Evolutionary conservation across 176 grass and related monocot genomes (phyloP).

Genomic region (Urochloa ruziziensis): DNA sequence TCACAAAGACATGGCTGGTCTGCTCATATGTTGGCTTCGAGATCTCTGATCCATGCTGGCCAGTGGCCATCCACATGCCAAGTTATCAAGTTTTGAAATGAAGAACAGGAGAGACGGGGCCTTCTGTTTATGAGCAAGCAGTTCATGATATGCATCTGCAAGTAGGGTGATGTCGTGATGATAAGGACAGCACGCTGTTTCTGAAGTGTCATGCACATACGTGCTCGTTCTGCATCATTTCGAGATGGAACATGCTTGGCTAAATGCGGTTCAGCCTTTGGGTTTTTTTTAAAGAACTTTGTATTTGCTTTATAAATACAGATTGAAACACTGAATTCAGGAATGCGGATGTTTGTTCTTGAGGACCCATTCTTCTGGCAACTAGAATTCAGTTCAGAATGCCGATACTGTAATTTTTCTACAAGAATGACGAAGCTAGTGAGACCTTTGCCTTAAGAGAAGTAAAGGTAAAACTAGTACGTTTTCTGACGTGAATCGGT

Average conservation of each 20-base stretch:
- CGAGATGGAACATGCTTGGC: background rate
- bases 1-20: slow-evolving; percentile 14
- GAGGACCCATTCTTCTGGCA: background rate
- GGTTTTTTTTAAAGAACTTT: background rate
- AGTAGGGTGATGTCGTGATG: background rate
- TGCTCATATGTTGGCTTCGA: background rate
- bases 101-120: background rate
- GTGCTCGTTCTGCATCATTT: background rate
- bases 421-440: background rate
- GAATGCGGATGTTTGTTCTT: background rate
- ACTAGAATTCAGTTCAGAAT: background rate
- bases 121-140: background rate
- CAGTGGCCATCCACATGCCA: background rate
- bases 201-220: background rate
- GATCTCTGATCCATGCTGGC: background rate
- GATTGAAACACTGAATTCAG: background rate
- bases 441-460: background rate
- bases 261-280: background rate
- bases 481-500: background rate
- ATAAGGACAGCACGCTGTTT: background rate
- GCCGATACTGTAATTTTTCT: background rate
- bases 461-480: background rate
- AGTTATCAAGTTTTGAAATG: background rate
- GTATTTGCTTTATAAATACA: background rate
- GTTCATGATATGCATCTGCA: background rate